Evolutionary conservation across 192 early-diverging fungal species (phyloP), one percentile per base, ranked within the genome.

Genomic region (Paraglomus brasilianum): DNA sequence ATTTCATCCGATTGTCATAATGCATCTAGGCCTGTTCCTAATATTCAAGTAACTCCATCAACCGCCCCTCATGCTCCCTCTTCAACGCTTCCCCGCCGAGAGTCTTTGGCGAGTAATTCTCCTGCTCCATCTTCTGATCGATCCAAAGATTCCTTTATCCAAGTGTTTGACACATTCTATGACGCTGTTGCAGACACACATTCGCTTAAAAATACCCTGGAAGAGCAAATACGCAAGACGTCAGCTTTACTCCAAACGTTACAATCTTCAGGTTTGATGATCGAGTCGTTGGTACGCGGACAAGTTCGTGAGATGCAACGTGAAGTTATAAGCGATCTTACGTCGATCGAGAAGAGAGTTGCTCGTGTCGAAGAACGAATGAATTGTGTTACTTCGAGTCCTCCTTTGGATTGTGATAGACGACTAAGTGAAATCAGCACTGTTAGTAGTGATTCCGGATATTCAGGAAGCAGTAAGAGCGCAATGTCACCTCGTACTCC

Each of bases 231-330:
- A 58, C 78, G 92, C 21, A 83, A 85, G 56, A 87, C 89, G 7
- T 75, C 84, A 0, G 78, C 87, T 9, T 74, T 93, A 36, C 81
- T 93, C 30, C 88, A 91, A 61, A 90, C 89, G 4, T 80, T 93
- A 39, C 89, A 91, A 70, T 75, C 86, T 0, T 80, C 78, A n/a
- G 86, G 86, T 4, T 82, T 83, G 8, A 91, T 91, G 86, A 89
- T 93, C 44, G 91, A 93, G 75, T 85, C 84, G 15, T 81, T 93
- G 38, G 89, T 93, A n/a, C 77, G 86, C 22, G 76, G 78, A 5
- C 90, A 91, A 59, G 84, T 93, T 63, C 76, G 88, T 45, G 89
- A 92, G 58, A 82, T 90, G 77, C 87, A 93, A 65, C 78, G 87
- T 80, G 73, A 78, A 41, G 51, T 87, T 66, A 67, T 82, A 77